A percentile compares a stretch with the other conserved stretches of the same genome.
Evolutionary conservation across 2,329 filamentous ascomycete genomes (phyloP).

Genomic region (Xylariaceae sp.): DNA sequence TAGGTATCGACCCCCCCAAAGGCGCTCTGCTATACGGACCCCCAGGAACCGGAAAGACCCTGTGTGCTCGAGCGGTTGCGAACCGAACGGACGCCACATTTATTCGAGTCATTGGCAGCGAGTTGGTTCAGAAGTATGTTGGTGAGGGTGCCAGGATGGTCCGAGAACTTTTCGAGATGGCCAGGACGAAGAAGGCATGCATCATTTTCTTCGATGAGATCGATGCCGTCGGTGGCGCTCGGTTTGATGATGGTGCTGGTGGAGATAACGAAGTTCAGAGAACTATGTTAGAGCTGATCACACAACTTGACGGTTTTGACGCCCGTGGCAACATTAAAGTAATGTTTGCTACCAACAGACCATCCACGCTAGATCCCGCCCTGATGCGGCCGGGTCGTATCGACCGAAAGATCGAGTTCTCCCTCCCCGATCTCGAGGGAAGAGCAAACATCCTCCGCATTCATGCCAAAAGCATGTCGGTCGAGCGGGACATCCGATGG

Average conservation of each 20-base stretch:
- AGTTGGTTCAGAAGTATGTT: constrained; percentile 98
- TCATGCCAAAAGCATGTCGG: constrained; percentile 99
- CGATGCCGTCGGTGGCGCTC: constrained; percentile 89
- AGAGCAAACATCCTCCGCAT: constrained; percentile 96
- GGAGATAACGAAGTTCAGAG: constrained; percentile 97
- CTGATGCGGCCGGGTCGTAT: constrained; percentile 97
- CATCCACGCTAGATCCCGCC: constrained; percentile 91
- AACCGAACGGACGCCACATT: constrained; percentile 98
- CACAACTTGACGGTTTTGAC: constrained; percentile 94
- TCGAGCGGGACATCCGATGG: constrained; percentile 98
- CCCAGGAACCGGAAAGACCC: constrained; percentile 97
- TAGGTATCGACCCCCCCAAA: constrained; percentile 98
- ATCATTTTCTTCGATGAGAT: constrained; percentile 99
- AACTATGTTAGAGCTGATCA: constrained; percentile 97
- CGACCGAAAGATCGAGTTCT: constrained; percentile 98
- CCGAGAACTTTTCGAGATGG: constrained; percentile 98
- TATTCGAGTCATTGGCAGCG: constrained; percentile 95
- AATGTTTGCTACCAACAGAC: constrained; percentile 98
- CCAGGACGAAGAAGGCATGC: constrained; percentile 97
- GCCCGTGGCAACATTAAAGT: constrained; percentile 98
- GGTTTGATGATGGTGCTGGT: constrained; percentile 93
- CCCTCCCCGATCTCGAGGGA: constrained; percentile 91
- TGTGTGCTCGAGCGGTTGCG: constrained; percentile 93
- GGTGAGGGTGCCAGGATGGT: constrained; percentile 98
- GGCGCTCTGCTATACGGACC: constrained; percentile 94